A percentile compares a stretch with the other conserved stretches of the same genome.
Conservation (phyloP, 768 basidiomycete genomes). For the Mycena kentingensis region DNA sequence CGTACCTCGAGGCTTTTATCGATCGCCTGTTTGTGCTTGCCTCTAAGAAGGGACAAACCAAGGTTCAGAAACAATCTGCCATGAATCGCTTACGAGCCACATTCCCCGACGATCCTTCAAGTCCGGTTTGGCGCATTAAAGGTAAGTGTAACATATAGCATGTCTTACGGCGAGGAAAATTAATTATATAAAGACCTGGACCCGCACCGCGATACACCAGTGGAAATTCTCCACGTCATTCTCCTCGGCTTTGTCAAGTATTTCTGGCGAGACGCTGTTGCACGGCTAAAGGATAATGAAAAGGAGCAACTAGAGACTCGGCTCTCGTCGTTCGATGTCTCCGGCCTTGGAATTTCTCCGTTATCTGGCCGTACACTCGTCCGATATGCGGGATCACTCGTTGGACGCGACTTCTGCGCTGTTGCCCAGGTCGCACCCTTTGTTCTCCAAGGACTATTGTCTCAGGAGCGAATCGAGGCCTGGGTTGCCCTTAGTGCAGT, state of each 20-base stretch:
- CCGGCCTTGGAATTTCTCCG: conserved; percentile 34
- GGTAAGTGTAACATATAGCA: conserved; percentile 4
- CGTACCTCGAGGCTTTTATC: no score
- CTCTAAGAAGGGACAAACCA: no score
- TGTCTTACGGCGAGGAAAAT: not conserved
- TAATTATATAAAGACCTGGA: conserved; percentile 32
- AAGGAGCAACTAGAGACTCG: conserved; percentile 26
- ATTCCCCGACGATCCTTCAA: no score
- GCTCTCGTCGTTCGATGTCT: conserved; percentile 31
- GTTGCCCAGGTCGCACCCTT: conserved; percentile 40
- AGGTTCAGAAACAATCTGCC: no score
- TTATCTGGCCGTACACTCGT: no score
- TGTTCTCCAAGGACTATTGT: conserved; percentile 40
- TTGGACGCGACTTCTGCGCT: conserved; percentile 35
- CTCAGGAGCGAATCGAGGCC: conserved; percentile 25
- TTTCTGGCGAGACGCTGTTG: conserved; percentile 43
- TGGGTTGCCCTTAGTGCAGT: conserved; percentile 39
- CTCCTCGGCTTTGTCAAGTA: conserved; percentile 42
- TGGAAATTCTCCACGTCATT: conserved; percentile 40
- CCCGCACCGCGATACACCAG: conserved; percentile 37
- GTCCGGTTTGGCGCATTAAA: conserved; percentile 22
- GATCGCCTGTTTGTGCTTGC: no score
- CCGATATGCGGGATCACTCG: conserved; percentile 38
- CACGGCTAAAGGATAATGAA: conserved; percentile 28
- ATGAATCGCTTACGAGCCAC: no score